These are phyloP conservation scores for Colletotrichum agaves DNA, from an alignment of 2,329 filamentous ascomycete species.

Conservation along the genomic window DNA sequence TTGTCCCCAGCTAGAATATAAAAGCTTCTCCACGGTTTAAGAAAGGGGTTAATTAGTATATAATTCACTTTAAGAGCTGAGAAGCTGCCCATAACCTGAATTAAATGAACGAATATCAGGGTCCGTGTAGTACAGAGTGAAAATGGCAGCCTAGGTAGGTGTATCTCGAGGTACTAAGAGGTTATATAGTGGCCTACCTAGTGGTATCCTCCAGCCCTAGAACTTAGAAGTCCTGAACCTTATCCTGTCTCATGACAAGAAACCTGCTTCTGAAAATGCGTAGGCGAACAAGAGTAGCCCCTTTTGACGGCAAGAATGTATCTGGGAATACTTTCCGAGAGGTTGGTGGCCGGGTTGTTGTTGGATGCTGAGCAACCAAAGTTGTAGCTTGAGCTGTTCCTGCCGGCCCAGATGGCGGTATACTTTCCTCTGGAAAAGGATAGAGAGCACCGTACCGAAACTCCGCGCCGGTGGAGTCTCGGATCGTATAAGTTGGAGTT, in stretches of 20 bases:
- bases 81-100: slow-evolving; percentile 8
- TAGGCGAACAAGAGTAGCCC: slow-evolving; percentile 8
- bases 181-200: too few relatives aligned
- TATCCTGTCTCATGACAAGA: too few relatives aligned
- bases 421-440: slow-evolving; percentile 23
- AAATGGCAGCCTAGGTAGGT: too few relatives aligned
- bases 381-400: background rate
- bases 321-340: background rate
- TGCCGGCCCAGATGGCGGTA: slow-evolving; percentile 10
- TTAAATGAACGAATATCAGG: slow-evolving; percentile 12
- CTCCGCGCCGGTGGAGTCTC: background rate
- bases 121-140: too few relatives aligned
- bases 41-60: background rate
- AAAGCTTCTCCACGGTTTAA: background rate
- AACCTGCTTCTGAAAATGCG: slow-evolving; percentile 4
- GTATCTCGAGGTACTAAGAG: too few relatives aligned
- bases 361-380: slow-evolving; percentile 25
- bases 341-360: slow-evolving; percentile 2
- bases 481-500: slow-evolving; percentile 46
- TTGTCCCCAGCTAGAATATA: background rate
- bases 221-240: too few relatives aligned
- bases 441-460: slow-evolving; percentile 32
- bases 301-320: slow-evolving; percentile 21
- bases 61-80: background rate
- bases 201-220: too few relatives aligned